A percentile compares a stretch with the other conserved stretches of the same genome.
Conservation (phyloP, 192 early-diverging fungal species). For the Coemansia sp. region DNA sequence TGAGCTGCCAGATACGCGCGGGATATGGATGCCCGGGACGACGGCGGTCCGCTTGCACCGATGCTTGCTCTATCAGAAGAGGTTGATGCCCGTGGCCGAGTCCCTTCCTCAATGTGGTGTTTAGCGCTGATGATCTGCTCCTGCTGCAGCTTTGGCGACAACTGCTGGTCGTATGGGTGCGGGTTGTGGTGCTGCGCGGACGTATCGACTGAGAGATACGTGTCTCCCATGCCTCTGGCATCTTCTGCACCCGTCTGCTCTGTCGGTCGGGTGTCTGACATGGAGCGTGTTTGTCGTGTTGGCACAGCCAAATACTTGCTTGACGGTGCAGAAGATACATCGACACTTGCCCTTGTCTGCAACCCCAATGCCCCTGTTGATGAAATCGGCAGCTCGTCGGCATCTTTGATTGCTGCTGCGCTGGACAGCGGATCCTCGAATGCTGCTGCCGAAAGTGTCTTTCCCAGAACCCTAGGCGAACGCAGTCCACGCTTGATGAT, state of each 20-base stretch:
- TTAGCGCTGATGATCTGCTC: constrained; percentile 34
- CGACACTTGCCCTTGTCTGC: constrained; percentile 32
- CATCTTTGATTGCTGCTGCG: constrained; percentile 25
- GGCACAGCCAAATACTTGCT: constrained; percentile 4
- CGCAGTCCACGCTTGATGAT: constrained; percentile 48
- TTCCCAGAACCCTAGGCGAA: constrained; percentile 46
- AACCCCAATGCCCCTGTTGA: not conserved
- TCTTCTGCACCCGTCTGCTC: not conserved
- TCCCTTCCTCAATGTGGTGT: constrained; percentile 36
- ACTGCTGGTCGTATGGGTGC: constrained; percentile 53
- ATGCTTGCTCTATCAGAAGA: constrained; percentile 1
- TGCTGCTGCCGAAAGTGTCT: constrained; percentile 39
- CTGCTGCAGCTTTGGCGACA: constrained; percentile 46
- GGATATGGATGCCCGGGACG: constrained; percentile 15
- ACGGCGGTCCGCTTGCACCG: constrained; percentile 2
- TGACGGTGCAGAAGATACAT: constrained; percentile 16
- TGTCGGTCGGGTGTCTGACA: constrained; percentile 33
- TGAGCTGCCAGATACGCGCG: constrained; percentile 36
- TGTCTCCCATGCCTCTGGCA: not conserved
- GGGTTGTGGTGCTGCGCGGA: constrained; percentile 19
- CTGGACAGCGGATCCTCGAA: constrained; percentile 50
- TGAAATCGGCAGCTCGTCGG: not conserved
- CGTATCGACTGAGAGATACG: not conserved
- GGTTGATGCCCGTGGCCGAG: constrained; percentile 16
- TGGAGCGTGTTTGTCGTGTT: constrained; percentile 43